phyloP scores from a whole-genome alignment of 176 grass and related monocot genomes.

The Lolium perenne region DNA sequence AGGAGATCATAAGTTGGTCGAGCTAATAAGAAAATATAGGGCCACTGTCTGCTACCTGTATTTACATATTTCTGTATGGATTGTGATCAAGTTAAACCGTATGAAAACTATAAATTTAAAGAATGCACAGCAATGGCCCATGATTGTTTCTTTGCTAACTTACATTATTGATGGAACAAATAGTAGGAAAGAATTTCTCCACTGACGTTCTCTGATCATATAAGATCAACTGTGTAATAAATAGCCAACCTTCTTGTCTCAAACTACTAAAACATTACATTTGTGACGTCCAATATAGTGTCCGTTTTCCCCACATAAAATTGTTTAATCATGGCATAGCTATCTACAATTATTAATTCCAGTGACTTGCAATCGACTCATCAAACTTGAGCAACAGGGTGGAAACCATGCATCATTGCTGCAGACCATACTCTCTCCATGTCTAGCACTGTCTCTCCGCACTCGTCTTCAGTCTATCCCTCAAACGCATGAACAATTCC shows the following conservation, averaged over 20 bases:
- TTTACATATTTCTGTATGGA: background rate
- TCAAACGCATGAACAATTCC: slow-evolving; percentile 86
- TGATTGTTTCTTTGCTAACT: background rate
- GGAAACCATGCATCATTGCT: slow-evolving; percentile 75
- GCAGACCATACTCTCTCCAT: slow-evolving; percentile 74
- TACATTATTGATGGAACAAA: slow-evolving; percentile 29
- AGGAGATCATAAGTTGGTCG: background rate
- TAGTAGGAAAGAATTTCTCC: background rate
- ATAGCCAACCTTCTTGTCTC: background rate
- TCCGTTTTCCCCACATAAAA: background rate
- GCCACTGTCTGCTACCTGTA: background rate
- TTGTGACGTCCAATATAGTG: background rate
- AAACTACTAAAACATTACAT: slow-evolving; percentile 8
- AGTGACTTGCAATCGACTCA: background rate
- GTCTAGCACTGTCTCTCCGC: slow-evolving; percentile 65
- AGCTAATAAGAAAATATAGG: background rate
- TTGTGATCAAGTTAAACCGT: slow-evolving; percentile 5
- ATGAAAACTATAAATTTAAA: background rate
- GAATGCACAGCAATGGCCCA: background rate
- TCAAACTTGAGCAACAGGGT: slow-evolving; percentile 51
- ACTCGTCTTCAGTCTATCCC: slow-evolving; percentile 67
- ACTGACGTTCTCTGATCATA: background rate
- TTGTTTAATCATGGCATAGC: background rate
- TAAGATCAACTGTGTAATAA: background rate
- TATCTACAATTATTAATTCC: slow-evolving; percentile 20